A percentile compares a stretch with the other conserved stretches of the same genome.
Evolutionary conservation across 2,329 filamentous ascomycete species (phyloP).

Genomic region (Xylaria digitata): DNA sequence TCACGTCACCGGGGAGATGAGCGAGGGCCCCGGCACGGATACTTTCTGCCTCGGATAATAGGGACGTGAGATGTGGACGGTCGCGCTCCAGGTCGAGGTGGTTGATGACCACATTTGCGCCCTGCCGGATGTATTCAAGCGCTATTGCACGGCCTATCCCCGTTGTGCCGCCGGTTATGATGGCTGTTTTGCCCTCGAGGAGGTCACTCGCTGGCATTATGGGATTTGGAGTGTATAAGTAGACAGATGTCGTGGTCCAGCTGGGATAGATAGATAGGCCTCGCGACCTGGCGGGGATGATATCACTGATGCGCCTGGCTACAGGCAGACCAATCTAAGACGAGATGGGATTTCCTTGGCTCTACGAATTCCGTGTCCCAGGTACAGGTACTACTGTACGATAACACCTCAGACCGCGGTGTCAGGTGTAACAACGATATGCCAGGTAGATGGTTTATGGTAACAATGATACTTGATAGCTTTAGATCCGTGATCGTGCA

Average conservation of each 20-base stretch:
- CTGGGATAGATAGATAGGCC: neutral
- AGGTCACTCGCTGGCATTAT: constrained; percentile 64
- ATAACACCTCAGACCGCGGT: neutral
- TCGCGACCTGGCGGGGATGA: neutral
- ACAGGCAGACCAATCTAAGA: neutral
- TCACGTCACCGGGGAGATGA: constrained; percentile 80
- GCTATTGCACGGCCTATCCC: constrained; percentile 89
- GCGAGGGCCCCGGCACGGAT: constrained; percentile 68
- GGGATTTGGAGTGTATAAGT: neutral
- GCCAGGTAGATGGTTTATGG: neutral
- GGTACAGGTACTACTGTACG: neutral
- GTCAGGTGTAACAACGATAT: neutral
- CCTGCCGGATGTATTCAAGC: constrained; percentile 80
- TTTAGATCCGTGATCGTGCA: neutral
- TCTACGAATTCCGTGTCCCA: neutral
- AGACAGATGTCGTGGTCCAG: neutral
- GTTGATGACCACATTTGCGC: constrained; percentile 83
- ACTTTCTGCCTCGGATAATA: constrained; percentile 61
- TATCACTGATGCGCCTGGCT: neutral
- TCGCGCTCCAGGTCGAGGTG: constrained; percentile 73
- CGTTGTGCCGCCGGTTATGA: constrained; percentile 87
- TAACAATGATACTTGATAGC: neutral
- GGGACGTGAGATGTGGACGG: constrained; percentile 62
- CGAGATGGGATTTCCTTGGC: neutral
- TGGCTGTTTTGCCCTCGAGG: constrained; percentile 79